Conservation (phyloP, 768 basidiomycete species). For the Lenzites betulinus region DNA sequence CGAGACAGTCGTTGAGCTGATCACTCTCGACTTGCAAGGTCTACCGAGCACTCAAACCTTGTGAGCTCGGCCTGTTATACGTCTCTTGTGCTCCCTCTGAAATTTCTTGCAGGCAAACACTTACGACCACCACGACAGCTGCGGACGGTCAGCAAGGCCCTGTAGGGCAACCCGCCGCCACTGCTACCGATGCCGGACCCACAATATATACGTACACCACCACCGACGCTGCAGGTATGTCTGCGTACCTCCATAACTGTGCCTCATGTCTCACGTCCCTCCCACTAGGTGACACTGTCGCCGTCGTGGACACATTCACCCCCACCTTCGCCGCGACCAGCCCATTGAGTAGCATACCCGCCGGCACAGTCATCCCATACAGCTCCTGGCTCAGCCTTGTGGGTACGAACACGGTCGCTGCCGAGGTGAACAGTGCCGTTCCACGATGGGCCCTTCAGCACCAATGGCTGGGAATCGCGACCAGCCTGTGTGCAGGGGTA, state of each 20-base stretch:
- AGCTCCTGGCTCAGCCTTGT: conserved; percentile 33
- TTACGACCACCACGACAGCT: conserved; percentile 16
- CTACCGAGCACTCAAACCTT: conserved; percentile 43
- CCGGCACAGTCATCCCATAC: conserved; percentile 36
- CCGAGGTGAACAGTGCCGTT: conserved; percentile 2
- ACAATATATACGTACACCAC: conserved; percentile 38
- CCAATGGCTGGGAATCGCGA: conserved; percentile 11
- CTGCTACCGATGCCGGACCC: conserved; percentile 5
- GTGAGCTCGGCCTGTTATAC: conserved; percentile 34
- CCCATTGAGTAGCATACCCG: conserved; percentile 19
- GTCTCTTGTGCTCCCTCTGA: conserved; percentile 13
- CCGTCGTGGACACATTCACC: conserved; percentile 35
- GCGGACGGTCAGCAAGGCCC: conserved; percentile 44
- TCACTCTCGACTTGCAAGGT: conserved; percentile 44
- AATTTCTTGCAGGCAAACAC: conserved; percentile 22
- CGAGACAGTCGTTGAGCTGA: conserved; percentile 50
- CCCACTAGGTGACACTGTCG: conserved; percentile 24
- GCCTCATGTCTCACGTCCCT: background rate
- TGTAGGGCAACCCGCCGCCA: conserved; percentile 47
- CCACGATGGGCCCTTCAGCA: background rate
- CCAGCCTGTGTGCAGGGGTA: conserved; percentile 6
- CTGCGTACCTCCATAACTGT: background rate
- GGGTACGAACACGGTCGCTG: conserved; percentile 31
- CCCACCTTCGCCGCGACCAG: conserved; percentile 33
- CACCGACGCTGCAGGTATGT: conserved; percentile 35